Conservation (phyloP, 2,329 filamentous ascomycete species). For the Talaromyces amestolkiae region DNA sequence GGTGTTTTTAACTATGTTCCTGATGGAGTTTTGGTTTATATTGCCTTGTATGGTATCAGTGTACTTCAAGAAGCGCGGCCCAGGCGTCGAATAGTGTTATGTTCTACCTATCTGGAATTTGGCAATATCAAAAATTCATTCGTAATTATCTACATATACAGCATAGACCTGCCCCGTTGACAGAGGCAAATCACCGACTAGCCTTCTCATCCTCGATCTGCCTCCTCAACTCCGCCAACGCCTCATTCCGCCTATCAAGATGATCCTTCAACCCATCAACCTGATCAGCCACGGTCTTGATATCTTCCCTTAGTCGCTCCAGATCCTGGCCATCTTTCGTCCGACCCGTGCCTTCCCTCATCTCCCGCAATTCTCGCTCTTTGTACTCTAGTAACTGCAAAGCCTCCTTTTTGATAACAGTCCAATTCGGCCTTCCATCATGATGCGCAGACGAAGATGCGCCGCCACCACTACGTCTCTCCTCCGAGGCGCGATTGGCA, state of each 20-base stretch:
- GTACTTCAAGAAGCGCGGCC: neutral
- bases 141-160: constrained; percentile 20
- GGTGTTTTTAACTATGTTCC: neutral
- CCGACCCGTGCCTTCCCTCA: constrained; percentile 58
- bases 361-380: constrained; percentile 69
- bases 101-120: neutral
- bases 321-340: constrained; percentile 67
- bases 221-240: constrained; percentile 70
- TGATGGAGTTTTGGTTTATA: neutral
- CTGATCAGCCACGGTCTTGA: constrained; percentile 89
- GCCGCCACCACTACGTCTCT: constrained; percentile 46
- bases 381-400: constrained; percentile 96
- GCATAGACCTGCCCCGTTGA: neutral
- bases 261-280: constrained; percentile 86
- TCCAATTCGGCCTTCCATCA: constrained; percentile 75
- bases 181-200: constrained; percentile 35
- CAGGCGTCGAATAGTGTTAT: neutral
- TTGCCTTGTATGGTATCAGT: neutral
- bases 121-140: constrained; percentile 1
- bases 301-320: constrained; percentile 77
- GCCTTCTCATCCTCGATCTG: constrained; percentile 86
- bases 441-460: constrained; percentile 43
- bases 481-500: constrained; percentile 71
- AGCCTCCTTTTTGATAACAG: constrained; percentile 88
- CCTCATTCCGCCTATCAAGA: constrained; percentile 70